Base-by-base conservation (phyloP, 352 stramenopile genomes). In the Ophiocytium majus region DNA sequence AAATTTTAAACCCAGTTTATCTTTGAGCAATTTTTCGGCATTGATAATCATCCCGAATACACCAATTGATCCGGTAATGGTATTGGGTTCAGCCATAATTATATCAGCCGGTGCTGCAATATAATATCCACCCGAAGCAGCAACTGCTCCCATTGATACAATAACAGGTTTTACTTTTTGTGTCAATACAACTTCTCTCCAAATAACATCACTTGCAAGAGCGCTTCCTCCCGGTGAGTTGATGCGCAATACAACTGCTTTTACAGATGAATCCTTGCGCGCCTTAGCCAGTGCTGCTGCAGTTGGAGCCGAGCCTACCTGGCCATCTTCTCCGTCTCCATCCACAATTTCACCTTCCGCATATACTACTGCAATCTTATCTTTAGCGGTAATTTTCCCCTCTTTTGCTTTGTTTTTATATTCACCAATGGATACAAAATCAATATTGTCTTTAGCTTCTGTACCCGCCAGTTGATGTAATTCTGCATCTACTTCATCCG, bases 101-200 rank as follows among this genome's bases (percentile, higher is more conserved):
- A 86, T 88, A 81, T 92, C 80, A 14, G 78, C 86, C 50, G 85
- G 83, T n/a, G 88, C 86, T 57, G 86, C 81, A 49, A 93, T 91
- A 85, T 93, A 93, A 84, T 93, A 93, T 1, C 91, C 90, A 33
- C 90, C 91, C 80, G 89, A 92, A 23, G 91, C 91, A 57, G 89
- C 90, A 19, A 89, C 81, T 88, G 92, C 92, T 43, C 88, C 89
- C 84, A 93, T 92, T 9, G 86, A 91, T 43, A 91, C 90, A 50
- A 93, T 87, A 19, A 91, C 78, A 0, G 89, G 89, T 81, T 89
- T 57, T 82, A 86, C 82, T 79, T 91, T 88, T 33, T 81, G 76
- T 34, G 91, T 63, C 80, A 90, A 81, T 79, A 91, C 81, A 0
- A 91, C 74, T 57, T 93, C 89, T 83, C 92, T 87, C 32, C 89